Conservation (phyloP, 805 yeast species). For the Cyberlindnera suaveolens region DNA sequence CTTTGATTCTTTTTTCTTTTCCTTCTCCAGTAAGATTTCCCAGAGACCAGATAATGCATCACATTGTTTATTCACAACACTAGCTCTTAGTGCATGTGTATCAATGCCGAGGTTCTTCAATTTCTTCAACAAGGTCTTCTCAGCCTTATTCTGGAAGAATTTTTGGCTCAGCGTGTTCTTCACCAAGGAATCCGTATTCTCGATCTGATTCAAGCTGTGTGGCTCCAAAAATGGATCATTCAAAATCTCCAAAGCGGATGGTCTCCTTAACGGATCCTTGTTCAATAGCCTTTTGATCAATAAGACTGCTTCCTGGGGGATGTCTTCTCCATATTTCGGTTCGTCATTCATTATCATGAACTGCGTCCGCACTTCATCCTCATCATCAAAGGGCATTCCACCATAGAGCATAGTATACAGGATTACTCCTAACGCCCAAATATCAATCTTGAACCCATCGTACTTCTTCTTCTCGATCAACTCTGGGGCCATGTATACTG, state of each 20-base stretch:
- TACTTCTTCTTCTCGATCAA: slow-evolving; percentile 62
- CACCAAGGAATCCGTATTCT: slow-evolving; percentile 31
- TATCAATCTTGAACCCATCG: slow-evolving; percentile 75
- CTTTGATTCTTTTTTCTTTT: slow-evolving; percentile 26
- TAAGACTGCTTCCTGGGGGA: slow-evolving; percentile 43
- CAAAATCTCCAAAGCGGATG: slow-evolving; percentile 46
- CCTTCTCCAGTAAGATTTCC: slow-evolving; percentile 54
- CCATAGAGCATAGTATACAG: slow-evolving; percentile 81
- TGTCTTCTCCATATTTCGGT: slow-evolving; percentile 47
- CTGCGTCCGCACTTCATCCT: slow-evolving; percentile 57
- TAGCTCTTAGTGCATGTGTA: slow-evolving; percentile 48
- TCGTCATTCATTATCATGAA: slow-evolving; percentile 55
- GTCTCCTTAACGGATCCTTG: slow-evolving; percentile 64
- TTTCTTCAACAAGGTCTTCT: slow-evolving; percentile 52
- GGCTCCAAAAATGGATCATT: slow-evolving; percentile 44
- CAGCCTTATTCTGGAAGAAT: slow-evolving; percentile 56
- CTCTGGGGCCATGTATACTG: slow-evolving; percentile 97
- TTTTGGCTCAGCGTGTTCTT: slow-evolving; percentile 30
- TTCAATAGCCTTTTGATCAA: slow-evolving; percentile 49
- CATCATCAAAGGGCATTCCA: slow-evolving; percentile 87
- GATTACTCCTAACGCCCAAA: slow-evolving; percentile 91
- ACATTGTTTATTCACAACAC: slow-evolving; percentile 53
- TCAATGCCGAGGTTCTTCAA: slow-evolving; percentile 60
- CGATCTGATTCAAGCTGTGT: slow-evolving; percentile 36
- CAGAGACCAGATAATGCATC: slow-evolving; percentile 74